Evolutionary conservation across 352 stramenopile genomes (phyloP).

Genomic region (Plasmopara muralis): DNA sequence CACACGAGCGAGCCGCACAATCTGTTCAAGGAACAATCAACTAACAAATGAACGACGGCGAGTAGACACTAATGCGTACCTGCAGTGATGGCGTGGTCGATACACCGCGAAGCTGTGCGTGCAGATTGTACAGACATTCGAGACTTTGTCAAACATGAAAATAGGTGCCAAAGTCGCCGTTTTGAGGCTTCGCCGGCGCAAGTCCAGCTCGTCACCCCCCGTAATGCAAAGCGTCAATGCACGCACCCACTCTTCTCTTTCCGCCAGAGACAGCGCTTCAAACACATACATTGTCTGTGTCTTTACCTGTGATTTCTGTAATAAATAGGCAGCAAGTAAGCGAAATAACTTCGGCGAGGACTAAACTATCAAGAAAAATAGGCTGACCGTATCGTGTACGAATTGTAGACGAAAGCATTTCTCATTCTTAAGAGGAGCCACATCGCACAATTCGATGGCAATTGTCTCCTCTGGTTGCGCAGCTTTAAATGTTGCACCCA

Average conservation of each 20-base stretch:
- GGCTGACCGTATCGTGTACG: slow-evolving; percentile 19
- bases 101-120: slow-evolving; percentile 78
- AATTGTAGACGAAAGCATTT: slow-evolving; percentile 57
- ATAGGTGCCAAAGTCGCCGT: slow-evolving; percentile 72
- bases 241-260: slow-evolving; percentile 79
- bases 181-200: slow-evolving; percentile 65
- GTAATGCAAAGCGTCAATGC: slow-evolving; percentile 72
- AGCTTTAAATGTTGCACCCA: slow-evolving; percentile 60
- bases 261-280: slow-evolving; percentile 47
- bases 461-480: slow-evolving; percentile 61
- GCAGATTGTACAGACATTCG: slow-evolving; percentile 81
- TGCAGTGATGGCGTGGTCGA: slow-evolving; percentile 76
- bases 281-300: slow-evolving; percentile 53
- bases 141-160: slow-evolving; percentile 85
- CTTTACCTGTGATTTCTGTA: slow-evolving; percentile 16
- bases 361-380: slow-evolving; percentile 10
- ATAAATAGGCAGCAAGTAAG: slow-evolving; percentile 1
- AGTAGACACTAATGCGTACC: slow-evolving; percentile 28
- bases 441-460: slow-evolving; percentile 52
- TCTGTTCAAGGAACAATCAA: slow-evolving; percentile 27
- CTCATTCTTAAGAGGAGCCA: slow-evolving; percentile 39
- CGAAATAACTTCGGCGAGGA: background rate
- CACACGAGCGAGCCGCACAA: slow-evolving; percentile 78
- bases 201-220: slow-evolving; percentile 41
- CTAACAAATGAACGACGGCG: slow-evolving; percentile 21